phyloP scores from a whole-genome alignment of 1,284 basidiomycete genomes.

The Malassezia japonica region DNA sequence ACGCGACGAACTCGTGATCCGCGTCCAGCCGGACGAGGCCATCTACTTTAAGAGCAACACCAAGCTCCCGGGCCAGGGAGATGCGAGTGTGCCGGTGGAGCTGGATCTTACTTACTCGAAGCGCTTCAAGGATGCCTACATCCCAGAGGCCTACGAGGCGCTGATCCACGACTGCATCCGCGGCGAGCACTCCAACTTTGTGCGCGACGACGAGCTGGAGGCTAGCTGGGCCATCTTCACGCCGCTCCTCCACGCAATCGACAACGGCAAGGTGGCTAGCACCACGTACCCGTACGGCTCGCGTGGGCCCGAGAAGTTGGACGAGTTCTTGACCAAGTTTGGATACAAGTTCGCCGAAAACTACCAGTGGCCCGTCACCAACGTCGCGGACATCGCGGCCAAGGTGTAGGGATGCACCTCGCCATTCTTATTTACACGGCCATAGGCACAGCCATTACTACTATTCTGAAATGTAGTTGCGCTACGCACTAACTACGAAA shows the following conservation, averaged over 20 bases:
- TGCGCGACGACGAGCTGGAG: conserved; percentile 48
- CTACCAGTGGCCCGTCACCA: conserved; percentile 26
- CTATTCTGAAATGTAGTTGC: too few relatives aligned
- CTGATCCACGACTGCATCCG: conserved; percentile 47
- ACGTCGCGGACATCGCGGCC: conserved; percentile 7
- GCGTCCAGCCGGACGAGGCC: conserved; percentile 45
- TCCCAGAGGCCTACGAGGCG: conserved; percentile 49
- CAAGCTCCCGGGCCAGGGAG: conserved; percentile 41
- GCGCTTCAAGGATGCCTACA: conserved; percentile 36
- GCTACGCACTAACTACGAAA: too few relatives aligned
- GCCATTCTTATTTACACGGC: too few relatives aligned
- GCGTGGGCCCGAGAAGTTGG: conserved; percentile 35
- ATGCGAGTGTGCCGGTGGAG: conserved; percentile 32
- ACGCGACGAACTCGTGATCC: conserved; percentile 46
- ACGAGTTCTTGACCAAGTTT: conserved; percentile 38
- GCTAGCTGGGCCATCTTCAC: conserved; percentile 49
- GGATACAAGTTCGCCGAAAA: conserved; percentile 14
- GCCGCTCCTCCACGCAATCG: conserved; percentile 44
- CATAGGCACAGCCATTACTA: too few relatives aligned
- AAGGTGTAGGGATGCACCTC: too few relatives aligned
- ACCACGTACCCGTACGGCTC: conserved; percentile 40
- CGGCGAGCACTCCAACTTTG: conserved; percentile 48
- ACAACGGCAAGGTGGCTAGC: conserved; percentile 41
- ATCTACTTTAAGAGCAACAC: conserved; percentile 44
- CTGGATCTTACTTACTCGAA: conserved; percentile 42